Evolutionary conservation across 768 basidiomycete species (phyloP), one percentile per base, ranked within the genome.

Genomic region (Collybia nuda): DNA sequence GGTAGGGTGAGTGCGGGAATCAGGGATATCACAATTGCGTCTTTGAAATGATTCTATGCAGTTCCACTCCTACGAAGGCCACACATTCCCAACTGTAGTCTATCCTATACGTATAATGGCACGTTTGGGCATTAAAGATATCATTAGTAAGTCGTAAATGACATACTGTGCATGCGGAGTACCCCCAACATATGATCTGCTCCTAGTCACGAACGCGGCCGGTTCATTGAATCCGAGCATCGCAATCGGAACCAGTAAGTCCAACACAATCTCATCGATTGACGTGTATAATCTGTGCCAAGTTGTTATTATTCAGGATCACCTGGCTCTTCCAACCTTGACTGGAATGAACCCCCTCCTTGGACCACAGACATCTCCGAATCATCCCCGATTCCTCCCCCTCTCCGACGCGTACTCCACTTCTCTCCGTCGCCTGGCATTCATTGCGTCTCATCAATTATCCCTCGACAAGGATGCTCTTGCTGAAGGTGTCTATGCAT

Each of bases 51-150:
- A 40, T 51, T 28, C 48, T 46, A 49, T 47, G 47, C 57, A 92
- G 90, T 88, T 93, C 59, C 91, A 93, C 65, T 76, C 82, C 1
- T 96, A 94, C 56, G 93, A 96, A 69, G 93, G 93, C 2, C 84
- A 93, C 60, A 65, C 75, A 21, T 71, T 92, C 37, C 65, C 78
- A 6, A 80, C 81, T 5, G 86, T 91, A 14, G 80, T 85, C 15
- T 92, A 86, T 61, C 90, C 92, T 9, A 82, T 94, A 48, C 78
- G 90, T 47, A 73, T 88, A 26, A 85, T 94, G 83, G 85, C 88
- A 39, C 75, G 73, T 56, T 70, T 95, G 21, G 93, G 93, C 2
- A 78, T 91, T 38, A 79, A 82, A 58, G 73, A 86, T 54, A 65
- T 92, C 49, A 86, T 94, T 55, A 84, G 91, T 92, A 59, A 50